Percentiles rank a stretch among this genome's conserved stretches.
Evolutionary conservation across 2,329 filamentous ascomycete species (phyloP).

Genomic region (Fusarium nodosum): DNA sequence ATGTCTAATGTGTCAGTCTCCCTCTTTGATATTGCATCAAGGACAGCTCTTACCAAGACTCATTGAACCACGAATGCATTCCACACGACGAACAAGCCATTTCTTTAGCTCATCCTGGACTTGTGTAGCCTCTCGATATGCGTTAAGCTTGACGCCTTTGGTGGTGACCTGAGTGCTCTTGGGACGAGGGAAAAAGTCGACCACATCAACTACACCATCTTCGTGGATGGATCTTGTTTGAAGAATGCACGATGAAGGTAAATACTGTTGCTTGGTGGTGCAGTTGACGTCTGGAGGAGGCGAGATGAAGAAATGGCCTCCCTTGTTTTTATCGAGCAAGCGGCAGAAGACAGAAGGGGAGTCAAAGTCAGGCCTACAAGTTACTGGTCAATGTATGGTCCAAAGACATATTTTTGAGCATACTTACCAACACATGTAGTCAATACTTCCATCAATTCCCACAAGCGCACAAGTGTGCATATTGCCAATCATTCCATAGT

Average conservation of each 20-base stretch:
- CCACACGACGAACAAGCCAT: constrained; percentile 78
- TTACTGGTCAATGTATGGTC: neutral
- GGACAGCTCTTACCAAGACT: constrained; percentile 63
- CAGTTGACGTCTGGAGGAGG: constrained; percentile 64
- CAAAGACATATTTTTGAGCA: neutral
- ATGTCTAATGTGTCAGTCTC: constrained; percentile 62
- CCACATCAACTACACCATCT: constrained; percentile 78
- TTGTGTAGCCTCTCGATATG: constrained; percentile 66
- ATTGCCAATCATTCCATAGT: constrained; percentile 85
- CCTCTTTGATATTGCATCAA: neutral
- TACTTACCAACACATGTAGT: constrained; percentile 81
- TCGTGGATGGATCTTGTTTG: constrained; percentile 84
- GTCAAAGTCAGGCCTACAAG: constrained; percentile 78
- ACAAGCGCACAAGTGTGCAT: constrained; percentile 84
- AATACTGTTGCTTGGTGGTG: constrained; percentile 83
- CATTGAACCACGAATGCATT: constrained; percentile 77
- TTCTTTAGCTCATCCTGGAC: constrained; percentile 75
- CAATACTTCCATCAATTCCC: constrained; percentile 79
- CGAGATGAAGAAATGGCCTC: constrained; percentile 79
- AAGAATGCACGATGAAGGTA: constrained; percentile 80
- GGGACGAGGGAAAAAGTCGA: constrained; percentile 82
- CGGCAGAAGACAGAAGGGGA: constrained; percentile 82
- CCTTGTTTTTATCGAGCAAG: constrained; percentile 79
- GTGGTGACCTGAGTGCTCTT: constrained; percentile 68
- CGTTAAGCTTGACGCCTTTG: constrained; percentile 62